Evolutionary conservation across 2,329 filamentous ascomycete genomes (phyloP).

Genomic region (Colletotrichum sp.): DNA sequence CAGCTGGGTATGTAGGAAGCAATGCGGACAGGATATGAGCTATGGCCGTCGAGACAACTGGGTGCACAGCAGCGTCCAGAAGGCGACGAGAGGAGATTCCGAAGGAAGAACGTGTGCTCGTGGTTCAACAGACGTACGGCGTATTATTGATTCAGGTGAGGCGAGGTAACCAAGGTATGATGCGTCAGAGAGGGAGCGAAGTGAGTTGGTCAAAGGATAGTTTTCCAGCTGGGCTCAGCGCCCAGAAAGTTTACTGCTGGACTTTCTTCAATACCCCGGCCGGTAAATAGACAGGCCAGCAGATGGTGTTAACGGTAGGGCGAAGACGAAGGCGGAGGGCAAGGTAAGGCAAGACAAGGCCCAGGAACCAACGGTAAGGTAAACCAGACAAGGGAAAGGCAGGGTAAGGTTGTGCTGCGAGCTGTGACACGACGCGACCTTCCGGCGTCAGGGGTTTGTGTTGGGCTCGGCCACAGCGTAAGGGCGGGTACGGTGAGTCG

Average conservation of each 20-base stretch:
- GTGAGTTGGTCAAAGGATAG: background rate
- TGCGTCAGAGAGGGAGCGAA: background rate
- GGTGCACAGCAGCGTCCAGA: slow-evolving; percentile 17
- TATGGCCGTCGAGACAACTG: background rate
- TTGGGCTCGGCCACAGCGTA: slow-evolving; percentile 5
- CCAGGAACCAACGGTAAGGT: background rate
- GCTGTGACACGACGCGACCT: slow-evolving; percentile 15
- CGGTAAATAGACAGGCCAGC: background rate
- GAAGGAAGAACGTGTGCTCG: background rate
- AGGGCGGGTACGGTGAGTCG: slow-evolving; percentile 1
- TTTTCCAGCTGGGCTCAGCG: background rate
- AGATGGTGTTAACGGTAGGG: slow-evolving; percentile 1
- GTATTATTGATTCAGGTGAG: background rate
- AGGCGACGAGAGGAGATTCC: background rate
- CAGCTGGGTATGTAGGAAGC: background rate
- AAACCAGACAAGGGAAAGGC: background rate
- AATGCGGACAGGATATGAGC: background rate
- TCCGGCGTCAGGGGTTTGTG: slow-evolving; percentile 18
- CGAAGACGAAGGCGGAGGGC: background rate
- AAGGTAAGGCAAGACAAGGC: background rate
- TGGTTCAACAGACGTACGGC: slow-evolving; percentile 1
- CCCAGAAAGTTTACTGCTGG: slow-evolving; percentile 10
- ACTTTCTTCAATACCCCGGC: background rate
- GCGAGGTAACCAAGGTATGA: background rate
- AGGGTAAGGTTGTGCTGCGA: background rate